Conservation (phyloP, 2,329 filamentous ascomycete species). For the Fusarium drepaniforme region DNA sequence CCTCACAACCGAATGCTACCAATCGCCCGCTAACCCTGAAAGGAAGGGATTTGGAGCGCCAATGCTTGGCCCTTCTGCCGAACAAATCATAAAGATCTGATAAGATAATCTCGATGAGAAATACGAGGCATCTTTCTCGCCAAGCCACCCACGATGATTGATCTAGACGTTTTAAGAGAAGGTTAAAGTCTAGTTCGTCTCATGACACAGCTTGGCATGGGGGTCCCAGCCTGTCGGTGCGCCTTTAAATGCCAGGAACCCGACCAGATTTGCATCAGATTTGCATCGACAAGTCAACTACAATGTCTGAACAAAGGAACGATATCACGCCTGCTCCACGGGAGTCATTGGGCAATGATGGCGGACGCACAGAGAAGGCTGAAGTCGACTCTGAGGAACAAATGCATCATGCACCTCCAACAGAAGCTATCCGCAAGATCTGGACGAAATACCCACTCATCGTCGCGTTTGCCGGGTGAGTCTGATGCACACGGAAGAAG, state of each 20-base stretch:
- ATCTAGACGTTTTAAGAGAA: neutral
- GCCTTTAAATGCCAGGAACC: neutral
- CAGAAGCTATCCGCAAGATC: slow-evolving; percentile 30
- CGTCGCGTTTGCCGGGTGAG: slow-evolving; percentile 19
- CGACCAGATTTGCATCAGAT: neutral
- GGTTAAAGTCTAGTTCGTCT: neutral
- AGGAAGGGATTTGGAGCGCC: neutral
- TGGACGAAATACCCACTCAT: slow-evolving; percentile 16
- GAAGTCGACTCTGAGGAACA: neutral
- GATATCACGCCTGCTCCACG: neutral
- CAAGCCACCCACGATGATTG: neutral
- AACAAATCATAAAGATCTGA: neutral
- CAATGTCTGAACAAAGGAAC: neutral
- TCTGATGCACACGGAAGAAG: neutral
- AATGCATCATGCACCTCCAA: neutral
- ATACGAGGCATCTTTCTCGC: neutral
- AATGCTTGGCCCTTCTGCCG: neutral
- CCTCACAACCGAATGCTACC: neutral
- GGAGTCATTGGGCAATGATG: neutral
- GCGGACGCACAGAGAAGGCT: neutral
- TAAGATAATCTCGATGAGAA: neutral
- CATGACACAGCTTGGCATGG: neutral
- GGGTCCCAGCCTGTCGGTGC: neutral
- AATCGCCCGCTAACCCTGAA: neutral
- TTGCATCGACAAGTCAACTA: neutral